Conservation (phyloP, 2,329 filamentous ascomycete species). For the Phyllosticta citrichinensis region DNA sequence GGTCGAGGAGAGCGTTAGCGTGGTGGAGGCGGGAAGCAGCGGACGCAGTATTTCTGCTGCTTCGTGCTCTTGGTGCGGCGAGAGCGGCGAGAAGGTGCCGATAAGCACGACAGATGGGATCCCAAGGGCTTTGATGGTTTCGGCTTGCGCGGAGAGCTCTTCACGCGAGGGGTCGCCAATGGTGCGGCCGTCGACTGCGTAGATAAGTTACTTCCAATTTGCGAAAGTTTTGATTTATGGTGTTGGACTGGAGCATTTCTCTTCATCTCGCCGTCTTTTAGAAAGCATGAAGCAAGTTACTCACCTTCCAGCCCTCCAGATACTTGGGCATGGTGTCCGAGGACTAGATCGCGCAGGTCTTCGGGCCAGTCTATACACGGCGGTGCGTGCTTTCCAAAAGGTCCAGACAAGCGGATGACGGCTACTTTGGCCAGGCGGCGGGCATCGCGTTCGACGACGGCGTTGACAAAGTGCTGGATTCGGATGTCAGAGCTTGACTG, state of each 20-base stretch:
- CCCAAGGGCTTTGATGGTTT: constrained; percentile 26
- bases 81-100: constrained; percentile 38
- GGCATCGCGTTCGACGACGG: constrained; percentile 34
- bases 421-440: constrained; percentile 30
- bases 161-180: constrained; percentile 21
- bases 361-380: constrained; percentile 46
- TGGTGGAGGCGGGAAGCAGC: constrained; percentile 24
- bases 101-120: constrained; percentile 34
- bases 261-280: background rate
- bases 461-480: constrained; percentile 45
- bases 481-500: background rate
- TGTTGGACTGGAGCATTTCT: too few species aligned
- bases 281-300: background rate
- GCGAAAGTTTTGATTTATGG: constrained; percentile 27
- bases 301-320: constrained; percentile 34
- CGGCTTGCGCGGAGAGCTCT: constrained; percentile 28
- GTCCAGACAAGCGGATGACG: constrained; percentile 45
- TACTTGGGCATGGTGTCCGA: constrained; percentile 36
- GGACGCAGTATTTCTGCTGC: constrained; percentile 30
- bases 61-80: constrained; percentile 32
- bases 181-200: background rate
- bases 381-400: constrained; percentile 42
- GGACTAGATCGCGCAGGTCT: constrained; percentile 35
- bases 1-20: constrained; percentile 34
- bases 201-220: constrained; percentile 24